Evolutionary conservation across 2,329 filamentous ascomycete species (phyloP).

Genomic region (Arthrobotrys musiformis): DNA sequence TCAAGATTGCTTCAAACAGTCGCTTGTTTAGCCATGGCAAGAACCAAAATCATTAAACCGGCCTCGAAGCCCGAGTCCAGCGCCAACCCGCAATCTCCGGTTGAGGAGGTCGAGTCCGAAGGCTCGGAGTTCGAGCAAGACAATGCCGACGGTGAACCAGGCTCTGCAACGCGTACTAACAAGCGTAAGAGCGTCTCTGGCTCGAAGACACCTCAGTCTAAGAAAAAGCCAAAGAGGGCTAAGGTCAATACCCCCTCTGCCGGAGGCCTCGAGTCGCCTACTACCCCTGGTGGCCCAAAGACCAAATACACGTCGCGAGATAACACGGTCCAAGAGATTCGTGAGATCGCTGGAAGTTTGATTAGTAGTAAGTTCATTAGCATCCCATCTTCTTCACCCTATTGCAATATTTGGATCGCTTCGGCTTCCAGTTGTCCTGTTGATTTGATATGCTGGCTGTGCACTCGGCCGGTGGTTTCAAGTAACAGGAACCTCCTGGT

Average conservation of each 20-base stretch:
- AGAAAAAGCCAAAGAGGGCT: slow-evolving; percentile 53
- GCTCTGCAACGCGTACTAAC: slow-evolving; percentile 47
- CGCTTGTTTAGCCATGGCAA: slow-evolving; percentile 31
- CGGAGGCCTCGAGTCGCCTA: slow-evolving; percentile 46
- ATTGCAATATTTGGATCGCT: not conserved
- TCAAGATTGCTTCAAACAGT: slow-evolving; percentile 3
- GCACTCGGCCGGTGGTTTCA: slow-evolving; percentile 21
- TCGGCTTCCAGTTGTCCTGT: not conserved
- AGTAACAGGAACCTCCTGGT: not conserved
- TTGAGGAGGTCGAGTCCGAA: slow-evolving; percentile 49
- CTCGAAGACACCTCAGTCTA: slow-evolving; percentile 49
- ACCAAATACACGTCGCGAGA: slow-evolving; percentile 54
- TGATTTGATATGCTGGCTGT: not conserved
- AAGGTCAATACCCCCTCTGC: slow-evolving; percentile 42
- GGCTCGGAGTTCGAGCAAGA: slow-evolving; percentile 45
- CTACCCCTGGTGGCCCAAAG: slow-evolving; percentile 32
- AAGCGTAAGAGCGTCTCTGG: slow-evolving; percentile 51
- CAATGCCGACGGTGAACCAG: slow-evolving; percentile 20
- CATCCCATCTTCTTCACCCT: not conserved
- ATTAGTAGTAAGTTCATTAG: slow-evolving; percentile 51
- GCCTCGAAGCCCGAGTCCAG: slow-evolving; percentile 32
- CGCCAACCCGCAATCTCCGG: slow-evolving; percentile 45
- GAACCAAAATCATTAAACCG: slow-evolving; percentile 54
- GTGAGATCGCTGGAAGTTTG: slow-evolving; percentile 48
- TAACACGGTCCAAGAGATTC: slow-evolving; percentile 53